A percentile compares a stretch with the other conserved stretches of the same genome.
Evolutionary conservation across 2,329 filamentous ascomycete genomes (phyloP).

Genomic region (Epichloe scottii): DNA sequence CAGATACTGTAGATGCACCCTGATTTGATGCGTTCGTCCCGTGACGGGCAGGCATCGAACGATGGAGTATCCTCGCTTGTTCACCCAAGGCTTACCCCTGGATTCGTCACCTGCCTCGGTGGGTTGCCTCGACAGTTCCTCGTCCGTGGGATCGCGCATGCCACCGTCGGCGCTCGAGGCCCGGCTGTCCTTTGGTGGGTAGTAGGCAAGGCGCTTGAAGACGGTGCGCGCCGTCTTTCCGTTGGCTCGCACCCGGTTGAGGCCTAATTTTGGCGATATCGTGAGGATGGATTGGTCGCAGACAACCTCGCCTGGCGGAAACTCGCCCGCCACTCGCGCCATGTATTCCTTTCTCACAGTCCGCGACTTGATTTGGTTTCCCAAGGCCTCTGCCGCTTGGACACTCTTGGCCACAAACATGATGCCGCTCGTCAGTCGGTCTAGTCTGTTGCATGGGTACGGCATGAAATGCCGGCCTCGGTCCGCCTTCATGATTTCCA

Average conservation of each 20-base stretch:
- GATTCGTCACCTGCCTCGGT: conserved; percentile 7
- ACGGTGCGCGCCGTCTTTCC: conserved; percentile 84
- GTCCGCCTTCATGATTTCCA: conserved; percentile 85
- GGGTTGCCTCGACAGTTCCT: conserved; percentile 13
- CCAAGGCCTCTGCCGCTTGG: conserved; percentile 65
- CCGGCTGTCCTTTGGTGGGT: conserved; percentile 39
- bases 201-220: conserved; percentile 88
- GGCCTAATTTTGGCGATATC: conserved; percentile 86
- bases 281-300: conserved; percentile 90
- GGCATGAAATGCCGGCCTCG: conserved; percentile 41
- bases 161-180: conserved; percentile 10
- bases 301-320: conserved; percentile 80
- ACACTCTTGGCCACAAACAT: conserved; percentile 95
- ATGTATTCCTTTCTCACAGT: conserved; percentile 93
- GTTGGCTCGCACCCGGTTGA: conserved; percentile 88
- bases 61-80: conserved; percentile 77
- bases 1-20: conserved; percentile 87
- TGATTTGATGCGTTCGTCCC: conserved; percentile 85
- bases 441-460: conserved; percentile 79
- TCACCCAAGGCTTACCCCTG: conserved; percentile 27
- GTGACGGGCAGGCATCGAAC: conserved; percentile 90
- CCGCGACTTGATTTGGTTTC: conserved; percentile 61
- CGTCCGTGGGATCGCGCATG: conserved; percentile 3
- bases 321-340: conserved; percentile 78
- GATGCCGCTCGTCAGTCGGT: conserved; percentile 85